Evolutionary conservation across 2,329 filamentous ascomycete species (phyloP).

Genomic region (Pseudonectria foliicola): DNA sequence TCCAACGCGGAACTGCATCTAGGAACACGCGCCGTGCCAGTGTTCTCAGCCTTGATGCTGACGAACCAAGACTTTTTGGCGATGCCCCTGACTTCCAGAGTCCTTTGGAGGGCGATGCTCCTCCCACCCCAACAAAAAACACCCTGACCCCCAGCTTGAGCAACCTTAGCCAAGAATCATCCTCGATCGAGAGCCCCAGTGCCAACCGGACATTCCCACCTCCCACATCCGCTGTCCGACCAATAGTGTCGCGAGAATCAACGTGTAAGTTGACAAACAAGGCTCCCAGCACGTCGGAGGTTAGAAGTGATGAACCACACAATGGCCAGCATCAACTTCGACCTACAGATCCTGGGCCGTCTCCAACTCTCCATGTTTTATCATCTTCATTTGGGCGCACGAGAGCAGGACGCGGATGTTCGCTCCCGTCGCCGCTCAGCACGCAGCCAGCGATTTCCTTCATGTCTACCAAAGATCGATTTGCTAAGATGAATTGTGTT

Average conservation of each 20-base stretch:
- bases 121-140: constrained; percentile 90
- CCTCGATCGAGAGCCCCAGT: constrained; percentile 30
- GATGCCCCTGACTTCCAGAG: constrained; percentile 22
- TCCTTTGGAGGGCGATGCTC: constrained; percentile 53
- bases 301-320: constrained; percentile 10
- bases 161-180: constrained; percentile 32
- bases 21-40: constrained; percentile 53
- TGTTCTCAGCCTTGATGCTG: constrained; percentile 73
- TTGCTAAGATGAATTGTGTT: constrained; percentile 43
- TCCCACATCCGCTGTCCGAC: constrained; percentile 35
- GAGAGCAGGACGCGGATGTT: constrained; percentile 23
- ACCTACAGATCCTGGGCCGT: constrained; percentile 25
- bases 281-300: constrained; percentile 6
- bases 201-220: constrained; percentile 36
- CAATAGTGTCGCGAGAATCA: constrained; percentile 29
- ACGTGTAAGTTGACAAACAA: constrained; percentile 38
- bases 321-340: constrained; percentile 15
- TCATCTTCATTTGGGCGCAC: constrained; percentile 32
- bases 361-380: constrained; percentile 26
- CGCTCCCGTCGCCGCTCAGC: constrained; percentile 28
- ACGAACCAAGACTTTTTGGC: constrained; percentile 51
- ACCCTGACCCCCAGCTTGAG: constrained; percentile 36
- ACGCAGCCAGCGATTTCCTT: constrained; percentile 22
- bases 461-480: constrained; percentile 29
- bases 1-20: constrained; percentile 47